Evolutionary conservation across 768 basidiomycete genomes (phyloP), one percentile per base, ranked within the genome.

Genomic region (Russula vinacea): DNA sequence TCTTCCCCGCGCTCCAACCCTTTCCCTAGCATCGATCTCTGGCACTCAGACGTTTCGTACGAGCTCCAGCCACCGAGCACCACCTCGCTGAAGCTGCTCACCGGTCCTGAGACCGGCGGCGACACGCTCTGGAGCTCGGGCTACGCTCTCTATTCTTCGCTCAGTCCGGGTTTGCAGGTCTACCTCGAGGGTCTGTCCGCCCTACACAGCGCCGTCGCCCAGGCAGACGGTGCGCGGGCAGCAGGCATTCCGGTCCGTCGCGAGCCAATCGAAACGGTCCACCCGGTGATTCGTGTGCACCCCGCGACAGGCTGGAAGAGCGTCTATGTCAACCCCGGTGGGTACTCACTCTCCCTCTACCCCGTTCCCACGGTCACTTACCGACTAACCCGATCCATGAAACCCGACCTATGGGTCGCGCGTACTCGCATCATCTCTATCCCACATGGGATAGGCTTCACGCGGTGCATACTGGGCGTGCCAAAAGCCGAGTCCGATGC

Each of bases 291-390:
- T 59, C 86, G 91, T 53, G 89, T 92, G 13, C 87, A 93, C 72
- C 91, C 92, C 22, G 86, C 81, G 1, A 94, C 92, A 0, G 90
- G 91, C 14, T 89, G 86, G 84, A 92, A 93, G 80, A 85, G 84
- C 63, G 76, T 94, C 66, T 92, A 86, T 70, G 86, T 93, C 71
- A 92, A 94, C 72, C 85, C 88, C 40, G 87, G 85, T 82, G 62
- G 32, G 78, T 69, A 6, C 10, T 29, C 33, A 17, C 42, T 29
- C 56, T 19, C 26, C 39, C 40, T 49, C 29, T 2, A 29, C 39
- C 47, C 53, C 13, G n/a, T 6, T 24, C 19, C 16, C 6, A 13
- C 16, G n/a, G 35, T 37, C 35, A 37, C 13, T 10, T 22, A 37
- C 53, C 11, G 13, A n/a, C 35, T 2, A 37, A 11, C 5, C 32